Conservation (phyloP, 345 rosid species). For the Moringa oleifera region DNA sequence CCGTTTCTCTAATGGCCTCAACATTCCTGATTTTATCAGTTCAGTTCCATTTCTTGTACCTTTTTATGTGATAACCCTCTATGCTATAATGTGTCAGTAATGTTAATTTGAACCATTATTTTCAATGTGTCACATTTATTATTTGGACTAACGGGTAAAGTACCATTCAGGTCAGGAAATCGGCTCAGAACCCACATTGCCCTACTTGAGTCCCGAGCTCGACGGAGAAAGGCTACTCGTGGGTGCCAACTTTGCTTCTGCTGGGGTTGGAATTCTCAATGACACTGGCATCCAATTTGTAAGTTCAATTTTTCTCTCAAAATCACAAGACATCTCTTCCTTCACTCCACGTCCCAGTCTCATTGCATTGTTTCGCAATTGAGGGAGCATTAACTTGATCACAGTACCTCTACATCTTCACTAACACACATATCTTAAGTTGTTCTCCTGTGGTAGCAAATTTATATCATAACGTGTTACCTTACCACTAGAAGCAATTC, state of each 20-base stretch:
- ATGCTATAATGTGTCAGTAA: too few species aligned
- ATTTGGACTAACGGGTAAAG: background rate
- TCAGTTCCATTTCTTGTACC: background rate
- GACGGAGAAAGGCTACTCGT: conserved; percentile 49
- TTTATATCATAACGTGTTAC: too few species aligned
- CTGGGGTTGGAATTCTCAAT: conserved; percentile 88
- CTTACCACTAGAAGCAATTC: too few species aligned
- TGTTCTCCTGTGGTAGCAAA: too few species aligned
- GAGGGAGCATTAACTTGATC: too few species aligned
- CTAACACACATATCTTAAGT: too few species aligned
- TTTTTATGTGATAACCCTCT: background rate
- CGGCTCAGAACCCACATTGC: conserved; percentile 62
- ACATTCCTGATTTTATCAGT: conserved; percentile 89
- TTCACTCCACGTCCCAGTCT: too few species aligned
- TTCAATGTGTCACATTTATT: background rate
- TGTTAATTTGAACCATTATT: background rate
- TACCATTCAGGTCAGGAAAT: conserved; percentile 49
- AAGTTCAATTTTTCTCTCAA: conserved; percentile 16
- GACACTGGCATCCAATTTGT: conserved; percentile 94
- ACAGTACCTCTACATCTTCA: too few species aligned
- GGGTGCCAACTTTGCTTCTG: conserved; percentile 95
- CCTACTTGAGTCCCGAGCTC: conserved; percentile 72
- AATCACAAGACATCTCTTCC: too few species aligned
- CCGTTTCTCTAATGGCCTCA: conserved; percentile 84
- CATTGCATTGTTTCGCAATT: too few species aligned